A percentile compares a stretch with the other conserved stretches of the same genome.
Conservation (phyloP, 2,329 filamentous ascomycete species). For the Aureobasidium zeae region DNA sequence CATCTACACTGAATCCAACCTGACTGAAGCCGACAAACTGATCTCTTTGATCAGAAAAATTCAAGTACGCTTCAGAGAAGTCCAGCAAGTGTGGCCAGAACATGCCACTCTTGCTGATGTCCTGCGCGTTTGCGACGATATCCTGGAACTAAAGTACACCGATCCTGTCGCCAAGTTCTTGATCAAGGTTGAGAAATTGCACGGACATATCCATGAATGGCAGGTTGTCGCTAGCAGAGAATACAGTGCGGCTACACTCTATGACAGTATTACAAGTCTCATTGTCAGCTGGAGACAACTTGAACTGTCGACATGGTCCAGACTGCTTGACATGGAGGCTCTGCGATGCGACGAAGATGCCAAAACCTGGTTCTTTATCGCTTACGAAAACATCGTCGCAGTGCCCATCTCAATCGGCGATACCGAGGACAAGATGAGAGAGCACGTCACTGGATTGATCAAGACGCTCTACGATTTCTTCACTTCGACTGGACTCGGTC, state of each 20-base stretch:
- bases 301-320: slow-evolving; percentile 86
- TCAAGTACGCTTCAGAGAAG: slow-evolving; percentile 60
- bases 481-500: slow-evolving; percentile 66
- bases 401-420: slow-evolving; percentile 54
- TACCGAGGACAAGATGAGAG: slow-evolving; percentile 2
- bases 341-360: slow-evolving; percentile 68
- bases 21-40: slow-evolving; percentile 64
- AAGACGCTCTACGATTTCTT: slow-evolving; percentile 73
- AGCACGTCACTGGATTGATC: slow-evolving; percentile 42
- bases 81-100: slow-evolving; percentile 56
- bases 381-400: slow-evolving; percentile 79
- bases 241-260: slow-evolving; percentile 59
- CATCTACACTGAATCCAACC: slow-evolving; percentile 79
- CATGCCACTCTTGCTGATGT: slow-evolving; percentile 78
- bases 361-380: slow-evolving; percentile 90
- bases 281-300: slow-evolving; percentile 85
- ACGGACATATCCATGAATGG: slow-evolving; percentile 84
- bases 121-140: slow-evolving; percentile 60
- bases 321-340: slow-evolving; percentile 75
- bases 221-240: slow-evolving; percentile 81
- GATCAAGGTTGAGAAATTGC: slow-evolving; percentile 77
- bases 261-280: slow-evolving; percentile 68
- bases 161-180: slow-evolving; percentile 83
- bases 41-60: slow-evolving; percentile 60
- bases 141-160: slow-evolving; percentile 65